Evolutionary conservation across 2,329 filamentous ascomycete species (phyloP), one percentile per base, ranked within the genome.

Genomic region (Rugonectria rugulosa): DNA sequence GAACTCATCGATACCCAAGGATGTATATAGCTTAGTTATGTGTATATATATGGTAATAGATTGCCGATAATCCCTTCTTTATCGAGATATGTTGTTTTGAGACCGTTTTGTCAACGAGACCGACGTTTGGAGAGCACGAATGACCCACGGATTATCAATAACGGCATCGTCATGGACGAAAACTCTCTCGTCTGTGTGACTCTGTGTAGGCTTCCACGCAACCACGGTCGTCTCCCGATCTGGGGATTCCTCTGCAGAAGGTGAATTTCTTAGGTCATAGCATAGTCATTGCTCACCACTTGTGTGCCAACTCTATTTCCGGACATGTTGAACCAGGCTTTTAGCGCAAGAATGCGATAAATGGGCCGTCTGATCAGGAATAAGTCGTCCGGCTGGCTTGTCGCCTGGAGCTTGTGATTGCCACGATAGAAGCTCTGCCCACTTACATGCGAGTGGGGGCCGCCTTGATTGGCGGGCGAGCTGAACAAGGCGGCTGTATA

Each of bases 381-480:
- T 29, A 54, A 54, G 48, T 37, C 32, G 58, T 37, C 54, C 48
- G 24, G 21, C 26, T 32, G 53, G 31, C 46, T 43, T 36, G 57
- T 51, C 46, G 51, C 20, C 26, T 49, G 57, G 53, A 61, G 61
- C 61, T 65, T 65, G 57, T 61, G 57, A 45, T 53, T 44, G 48
- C 19, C 42, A 36, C 29, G 55, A 45, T 54, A 55, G 60, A 50
- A 21, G 49, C 45, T 59, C 34, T 37, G 38, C 43, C 55, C 57
- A 61, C 58, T 47, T 42, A 29, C 11, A 38, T 14, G n/a, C 21
- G 38, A 6, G 23, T 19, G 17, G 21, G 20, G 38, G 23, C n/a
- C 36, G 44, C 21, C 29, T 31, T 55, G 52, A 67, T 67, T 63
- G 64, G 65, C 34, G 42, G 50, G 34, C 29, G 36, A 7, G 2